These are phyloP conservation scores for Micractinium conductrix DNA, from an alignment of 139 green algal genomes.

Conservation along the genomic window DNA sequence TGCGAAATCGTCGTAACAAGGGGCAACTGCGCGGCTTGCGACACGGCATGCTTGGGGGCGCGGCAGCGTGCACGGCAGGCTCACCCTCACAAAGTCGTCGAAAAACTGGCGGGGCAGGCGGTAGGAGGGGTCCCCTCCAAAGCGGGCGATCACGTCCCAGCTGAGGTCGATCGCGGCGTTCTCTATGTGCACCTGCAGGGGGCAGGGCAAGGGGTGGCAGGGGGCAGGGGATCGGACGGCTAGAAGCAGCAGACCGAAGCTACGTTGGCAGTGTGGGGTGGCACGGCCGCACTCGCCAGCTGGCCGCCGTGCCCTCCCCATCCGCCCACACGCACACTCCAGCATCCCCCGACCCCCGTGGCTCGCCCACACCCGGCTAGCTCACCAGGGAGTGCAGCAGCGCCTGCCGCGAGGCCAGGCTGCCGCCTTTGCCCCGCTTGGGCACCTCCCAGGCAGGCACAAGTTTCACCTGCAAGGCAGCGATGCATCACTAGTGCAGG, in stretches of 20 bases:
- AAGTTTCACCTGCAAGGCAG: slow-evolving; percentile 56
- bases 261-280: too few relatives aligned
- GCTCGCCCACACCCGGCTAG: neutral
- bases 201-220: neutral
- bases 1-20: too few relatives aligned
- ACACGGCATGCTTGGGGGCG: too few relatives aligned
- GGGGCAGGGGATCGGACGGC: neutral
- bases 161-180: slow-evolving; percentile 86
- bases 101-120: slow-evolving; percentile 76
- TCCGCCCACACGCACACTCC: neutral
- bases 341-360: neutral
- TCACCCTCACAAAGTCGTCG: slow-evolving; percentile 77
- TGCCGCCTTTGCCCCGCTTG: slow-evolving; percentile 72
- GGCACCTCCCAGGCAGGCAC: slow-evolving; percentile 55
- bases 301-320: neutral
- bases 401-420: slow-evolving; percentile 57
- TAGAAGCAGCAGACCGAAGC: too few relatives aligned
- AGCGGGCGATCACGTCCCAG: slow-evolving; percentile 89
- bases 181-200: slow-evolving; percentile 76
- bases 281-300: too few relatives aligned
- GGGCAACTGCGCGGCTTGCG: too few relatives aligned
- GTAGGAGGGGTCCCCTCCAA: slow-evolving; percentile 58
- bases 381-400: slow-evolving; percentile 55
- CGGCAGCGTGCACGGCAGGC: too few relatives aligned
- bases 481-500: neutral